Percentiles rank a stretch among this genome's conserved stretches.
These are phyloP conservation scores for Galeopsis tetrahit DNA, from an alignment of 257 asterid genomes.

Conservation along the genomic window DNA sequence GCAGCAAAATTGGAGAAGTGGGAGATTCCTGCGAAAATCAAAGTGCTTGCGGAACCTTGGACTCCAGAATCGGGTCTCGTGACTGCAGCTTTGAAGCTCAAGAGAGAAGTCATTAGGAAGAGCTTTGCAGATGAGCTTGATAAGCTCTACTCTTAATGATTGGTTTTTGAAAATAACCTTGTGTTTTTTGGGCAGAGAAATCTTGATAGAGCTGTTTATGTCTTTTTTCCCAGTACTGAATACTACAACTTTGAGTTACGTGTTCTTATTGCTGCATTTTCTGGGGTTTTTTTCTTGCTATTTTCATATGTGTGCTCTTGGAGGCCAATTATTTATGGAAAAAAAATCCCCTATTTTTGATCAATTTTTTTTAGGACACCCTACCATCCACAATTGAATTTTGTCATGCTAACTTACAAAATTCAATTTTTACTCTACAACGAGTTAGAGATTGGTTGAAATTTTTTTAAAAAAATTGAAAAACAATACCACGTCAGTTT, in stretches of 20 bases:
- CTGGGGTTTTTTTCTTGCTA: not conserved
- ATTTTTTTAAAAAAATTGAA: too few relatives aligned
- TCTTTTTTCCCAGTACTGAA: not conserved
- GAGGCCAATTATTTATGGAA: not conserved
- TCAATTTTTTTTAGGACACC: too few relatives aligned
- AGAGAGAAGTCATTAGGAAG: conserved; percentile 81
- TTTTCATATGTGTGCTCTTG: not conserved
- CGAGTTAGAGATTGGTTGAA: too few relatives aligned
- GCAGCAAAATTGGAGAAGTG: conserved; percentile 80
- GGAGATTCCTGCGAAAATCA: conserved; percentile 83
- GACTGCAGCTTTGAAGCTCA: conserved; percentile 90
- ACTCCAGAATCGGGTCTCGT: conserved; percentile 95
- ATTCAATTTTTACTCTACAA: too few relatives aligned
- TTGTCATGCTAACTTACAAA: too few relatives aligned
- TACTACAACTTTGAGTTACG: not conserved
- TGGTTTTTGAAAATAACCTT: not conserved
- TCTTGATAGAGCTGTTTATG: conserved; percentile 10
- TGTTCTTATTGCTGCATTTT: conserved; percentile 14
- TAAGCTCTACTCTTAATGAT: conserved; percentile 62
- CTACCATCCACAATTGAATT: too few relatives aligned
- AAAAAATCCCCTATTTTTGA: too few relatives aligned
- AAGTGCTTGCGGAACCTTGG: conserved; percentile 83
- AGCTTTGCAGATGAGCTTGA: conserved; percentile 71
- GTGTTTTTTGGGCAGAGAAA: conserved; percentile 34
- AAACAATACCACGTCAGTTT: too few relatives aligned